Conservation (phyloP, 805 yeast genomes). For the Yarrowia divulgata region DNA sequence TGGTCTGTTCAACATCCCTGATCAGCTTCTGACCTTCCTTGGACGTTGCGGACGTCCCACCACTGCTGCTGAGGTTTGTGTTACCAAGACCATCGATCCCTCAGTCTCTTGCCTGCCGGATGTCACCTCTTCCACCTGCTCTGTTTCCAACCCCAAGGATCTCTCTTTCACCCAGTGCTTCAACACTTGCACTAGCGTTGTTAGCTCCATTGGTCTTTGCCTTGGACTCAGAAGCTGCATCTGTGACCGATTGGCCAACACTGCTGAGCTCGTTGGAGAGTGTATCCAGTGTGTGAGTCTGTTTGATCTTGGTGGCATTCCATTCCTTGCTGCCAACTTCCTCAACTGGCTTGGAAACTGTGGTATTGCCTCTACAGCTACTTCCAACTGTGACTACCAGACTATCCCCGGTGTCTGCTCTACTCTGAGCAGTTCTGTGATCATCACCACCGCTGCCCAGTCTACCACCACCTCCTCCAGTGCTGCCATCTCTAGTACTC, state of each 20-base stretch:
- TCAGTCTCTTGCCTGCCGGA: conserved; percentile 17
- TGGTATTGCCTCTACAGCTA: not conserved
- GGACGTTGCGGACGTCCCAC: conserved; percentile 17
- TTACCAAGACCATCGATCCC: conserved; percentile 28
- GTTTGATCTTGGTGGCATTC: conserved; percentile 8
- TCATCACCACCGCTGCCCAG: conserved; percentile 18
- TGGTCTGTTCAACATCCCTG: conserved; percentile 1
- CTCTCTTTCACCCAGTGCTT: not conserved
- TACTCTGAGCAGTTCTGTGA: conserved; percentile 3
- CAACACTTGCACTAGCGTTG: conserved; percentile 3
- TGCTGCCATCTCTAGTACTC: not conserved
- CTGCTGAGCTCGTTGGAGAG: conserved; percentile 12
- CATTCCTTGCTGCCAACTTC: conserved; percentile 21
- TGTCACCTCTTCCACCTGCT: conserved; percentile 8
- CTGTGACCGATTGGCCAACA: conserved; percentile 1
- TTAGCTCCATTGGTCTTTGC: conserved; percentile 14
- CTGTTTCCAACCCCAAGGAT: not conserved
- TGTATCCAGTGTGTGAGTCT: conserved; percentile 32
- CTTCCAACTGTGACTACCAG: conserved; percentile 7
- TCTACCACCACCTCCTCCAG: not conserved
- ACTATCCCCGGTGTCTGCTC: conserved; percentile 4
- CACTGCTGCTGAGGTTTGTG: conserved; percentile 20
- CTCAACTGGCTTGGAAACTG: conserved; percentile 17
- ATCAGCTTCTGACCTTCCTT: conserved; percentile 7
- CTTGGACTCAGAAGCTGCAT: not conserved